A percentile compares a stretch with the other conserved stretches of the same genome.
Conservation (phyloP, 2,329 filamentous ascomycete genomes). For the Emergomyces orientalis region DNA sequence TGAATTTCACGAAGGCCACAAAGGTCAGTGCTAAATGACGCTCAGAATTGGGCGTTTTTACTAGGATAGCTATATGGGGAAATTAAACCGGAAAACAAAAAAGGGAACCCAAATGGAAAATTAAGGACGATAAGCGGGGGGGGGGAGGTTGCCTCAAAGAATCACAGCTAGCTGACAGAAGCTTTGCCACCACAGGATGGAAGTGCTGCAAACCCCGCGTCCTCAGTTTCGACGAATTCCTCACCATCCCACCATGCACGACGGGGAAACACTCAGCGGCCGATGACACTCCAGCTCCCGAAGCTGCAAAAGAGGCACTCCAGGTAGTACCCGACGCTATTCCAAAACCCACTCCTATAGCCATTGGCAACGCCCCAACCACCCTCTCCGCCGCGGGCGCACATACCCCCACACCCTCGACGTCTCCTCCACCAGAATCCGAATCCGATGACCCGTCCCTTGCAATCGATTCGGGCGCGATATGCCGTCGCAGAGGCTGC, state of each 20-base stretch:
- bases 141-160: background rate
- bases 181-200: slow-evolving; percentile 58
- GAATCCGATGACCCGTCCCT: slow-evolving; percentile 76
- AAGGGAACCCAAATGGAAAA: background rate
- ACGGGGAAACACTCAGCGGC: slow-evolving; percentile 85
- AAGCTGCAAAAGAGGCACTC: slow-evolving; percentile 32
- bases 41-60: background rate
- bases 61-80: background rate
- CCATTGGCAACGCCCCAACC: slow-evolving; percentile 17
- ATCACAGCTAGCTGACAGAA: background rate
- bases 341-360: slow-evolving; percentile 17
- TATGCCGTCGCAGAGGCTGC: slow-evolving; percentile 72
- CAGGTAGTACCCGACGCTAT: slow-evolving; percentile 10
- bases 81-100: background rate
- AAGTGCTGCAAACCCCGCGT: slow-evolving; percentile 98
- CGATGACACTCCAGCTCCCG: slow-evolving; percentile 55
- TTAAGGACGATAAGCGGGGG: background rate
- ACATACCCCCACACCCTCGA: slow-evolving; percentile 23
- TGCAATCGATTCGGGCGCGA: slow-evolving; percentile 62
- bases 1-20: slow-evolving; percentile 95
- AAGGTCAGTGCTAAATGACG: slow-evolving; percentile 57
- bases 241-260: slow-evolving; percentile 83
- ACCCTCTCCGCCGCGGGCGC: slow-evolving; percentile 25
- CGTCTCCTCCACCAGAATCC: slow-evolving; percentile 58
- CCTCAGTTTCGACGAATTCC: slow-evolving; percentile 96